Evolutionary conservation across 2,329 filamentous ascomycete genomes (phyloP).

Genomic region (Talaromyces sp.): DNA sequence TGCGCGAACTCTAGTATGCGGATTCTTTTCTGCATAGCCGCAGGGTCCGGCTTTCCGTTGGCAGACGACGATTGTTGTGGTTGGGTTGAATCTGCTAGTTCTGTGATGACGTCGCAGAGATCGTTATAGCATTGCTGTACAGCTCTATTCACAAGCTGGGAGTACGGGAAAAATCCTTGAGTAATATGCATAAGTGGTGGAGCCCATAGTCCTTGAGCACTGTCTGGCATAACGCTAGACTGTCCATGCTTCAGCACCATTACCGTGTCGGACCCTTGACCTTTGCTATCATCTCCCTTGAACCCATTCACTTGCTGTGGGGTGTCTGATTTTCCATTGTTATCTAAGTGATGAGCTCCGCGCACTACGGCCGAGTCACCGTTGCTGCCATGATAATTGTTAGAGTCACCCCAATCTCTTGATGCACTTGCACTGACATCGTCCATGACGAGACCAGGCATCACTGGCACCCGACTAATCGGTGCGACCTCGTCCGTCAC

Average conservation of each 20-base stretch:
- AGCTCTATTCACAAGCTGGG: constrained; percentile 70
- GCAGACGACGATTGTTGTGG: constrained; percentile 20
- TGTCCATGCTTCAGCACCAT: constrained; percentile 3
- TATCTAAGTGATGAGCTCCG: constrained; percentile 21
- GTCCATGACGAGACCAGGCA: constrained; percentile 45
- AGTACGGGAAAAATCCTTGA: constrained; percentile 71
- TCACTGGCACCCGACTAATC: constrained; percentile 27
- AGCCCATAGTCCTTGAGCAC: constrained; percentile 33
- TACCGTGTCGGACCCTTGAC: neutral
- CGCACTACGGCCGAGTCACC: constrained; percentile 22
- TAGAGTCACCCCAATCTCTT: constrained; percentile 24
- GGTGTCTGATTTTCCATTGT: constrained; percentile 23
- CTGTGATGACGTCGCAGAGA: constrained; percentile 65
- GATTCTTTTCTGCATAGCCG: constrained; percentile 74
- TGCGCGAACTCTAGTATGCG: constrained; percentile 73
- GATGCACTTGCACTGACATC: constrained; percentile 31
- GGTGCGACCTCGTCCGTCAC: constrained; percentile 16
- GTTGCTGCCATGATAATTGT: constrained; percentile 28
- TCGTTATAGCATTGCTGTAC: constrained; percentile 81
- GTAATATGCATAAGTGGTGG: constrained; percentile 66
- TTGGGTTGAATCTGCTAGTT: constrained; percentile 62
- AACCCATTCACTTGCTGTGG: constrained; percentile 30
- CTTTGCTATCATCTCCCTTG: constrained; percentile 1
- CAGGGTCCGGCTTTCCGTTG: constrained; percentile 37
- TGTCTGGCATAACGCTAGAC: neutral